Evolutionary conservation across 305 asterid genomes (phyloP), one percentile per base, ranked within the genome.

Genomic region (Vinca major): DNA sequence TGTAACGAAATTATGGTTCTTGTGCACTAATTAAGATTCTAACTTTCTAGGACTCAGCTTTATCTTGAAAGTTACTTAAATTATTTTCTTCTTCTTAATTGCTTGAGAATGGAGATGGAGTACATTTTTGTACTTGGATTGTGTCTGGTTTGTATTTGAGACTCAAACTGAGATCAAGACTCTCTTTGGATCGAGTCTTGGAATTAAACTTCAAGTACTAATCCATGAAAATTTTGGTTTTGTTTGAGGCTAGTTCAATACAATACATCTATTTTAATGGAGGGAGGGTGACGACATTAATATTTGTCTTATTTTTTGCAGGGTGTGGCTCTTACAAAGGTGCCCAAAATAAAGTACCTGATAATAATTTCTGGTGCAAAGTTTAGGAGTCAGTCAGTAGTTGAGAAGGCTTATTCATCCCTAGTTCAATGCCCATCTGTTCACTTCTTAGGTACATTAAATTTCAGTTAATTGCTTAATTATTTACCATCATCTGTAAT

Each of bases 301-400:
- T n/a, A 21, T 4, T 17, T 44, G 36, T 66, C n/a, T 65, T 69
- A 13, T 56, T 36, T 26, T 76, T 70, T 74, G 74, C 80, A 93
- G 99, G 97, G 92, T 5, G 58, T 75, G 78, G 95, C 89, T 74
- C 87, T 93, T 63, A 83, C 89, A 1, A 87, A 78, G 77, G 90
- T 85, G 17, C 91, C 95, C 0, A 91, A 86, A 81, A 77, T 93
- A 45, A 86, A 83, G 77, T 71, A 78, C 19, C 56, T 94, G 71
- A 80, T 89, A 6, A 91, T 94, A 79, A 84, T 94, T 40, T 89
- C 91, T 55, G 99, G 99, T 37, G 96, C 98, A 14, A 89, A 81
- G 61, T 78, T 94, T 33, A 81, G 66, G 77, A 77, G 83, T 69
- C 74, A 62, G 62, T 75, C 89, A 0, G 63, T 88, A 26, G 81